Base-by-base conservation (phyloP, 768 basidiomycete species). In the Gelatoporia subvermispora region DNA sequence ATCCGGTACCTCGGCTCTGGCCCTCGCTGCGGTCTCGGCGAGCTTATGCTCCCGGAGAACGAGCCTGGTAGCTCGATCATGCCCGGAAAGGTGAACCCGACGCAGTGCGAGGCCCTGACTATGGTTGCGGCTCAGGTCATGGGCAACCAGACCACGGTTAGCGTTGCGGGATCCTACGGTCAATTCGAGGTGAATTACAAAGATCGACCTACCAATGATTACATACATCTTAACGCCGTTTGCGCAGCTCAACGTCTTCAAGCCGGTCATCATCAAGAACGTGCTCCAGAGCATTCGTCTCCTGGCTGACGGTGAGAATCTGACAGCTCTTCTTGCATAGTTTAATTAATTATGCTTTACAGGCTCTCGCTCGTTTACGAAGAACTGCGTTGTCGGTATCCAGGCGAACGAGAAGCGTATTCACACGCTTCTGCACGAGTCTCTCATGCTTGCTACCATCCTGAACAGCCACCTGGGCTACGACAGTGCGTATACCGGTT, bases 1-100 rank as follows among this genome's bases (percentile, higher is more conserved):
- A 95, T 99, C 64, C 86, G 96, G 45, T 98, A 88, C 78, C 86
- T 99, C 57, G 95, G 85, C 21, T 98, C 95, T 42, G 96, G 96
- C 48, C 96, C 96, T 50, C 88, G 96, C 38, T 99, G 96, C 61
- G 96, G 96, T 48, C 78, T 99, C 40, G 96, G 96, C 20, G 96
- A 99, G 70, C 74, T 99, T 35, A 84, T 79, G 59, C 71, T 98
- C 43, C 96, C 96, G 10, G 96, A 98, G 72, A 99, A 99, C 67
- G 96, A 99, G 70, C 96, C 96, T 38, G 96, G 96, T 41, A 94
- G 92, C 62, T 95, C 92, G 50, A 98, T 99, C 71, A 99, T 99
- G 96, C 96, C 94, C 7, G 96, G 96, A 52, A 98, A 99, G 73
- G 96, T 99, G 50, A 99, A 99, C 72, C 96, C 96, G 10, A 99